phyloP scores from a whole-genome alignment of 257 asterid species.

The Scutellaria barbata region DNA sequence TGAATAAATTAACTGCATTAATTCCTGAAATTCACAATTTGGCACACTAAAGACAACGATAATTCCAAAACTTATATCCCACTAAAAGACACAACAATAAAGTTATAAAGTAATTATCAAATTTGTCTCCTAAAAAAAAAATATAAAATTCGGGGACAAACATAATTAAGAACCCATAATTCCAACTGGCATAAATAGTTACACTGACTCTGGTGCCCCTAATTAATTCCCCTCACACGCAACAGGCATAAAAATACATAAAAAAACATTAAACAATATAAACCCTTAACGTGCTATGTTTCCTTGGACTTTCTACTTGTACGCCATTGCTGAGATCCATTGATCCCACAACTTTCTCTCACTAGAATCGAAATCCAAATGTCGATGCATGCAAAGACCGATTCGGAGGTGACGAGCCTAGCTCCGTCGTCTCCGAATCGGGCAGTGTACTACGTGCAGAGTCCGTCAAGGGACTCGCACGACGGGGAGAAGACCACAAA shows the following conservation, averaged over 20 bases:
- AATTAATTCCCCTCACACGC: slow-evolving; percentile 43
- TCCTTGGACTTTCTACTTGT: slow-evolving; percentile 36
- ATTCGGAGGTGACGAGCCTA: slow-evolving; percentile 87
- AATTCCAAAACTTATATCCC: not conserved
- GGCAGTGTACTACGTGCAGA: slow-evolving; percentile 89
- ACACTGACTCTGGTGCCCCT: slow-evolving; percentile 26
- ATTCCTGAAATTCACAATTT: slow-evolving; percentile 9
- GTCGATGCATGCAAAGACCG: slow-evolving; percentile 84
- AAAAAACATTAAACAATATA: slow-evolving; percentile 34
- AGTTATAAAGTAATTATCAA: not conserved
- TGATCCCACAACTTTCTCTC: slow-evolving; percentile 13
- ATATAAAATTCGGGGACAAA: slow-evolving; percentile 19
- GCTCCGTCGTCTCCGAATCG: slow-evolving; percentile 89
- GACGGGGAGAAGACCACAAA: slow-evolving; percentile 95
- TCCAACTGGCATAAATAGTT: slow-evolving; percentile 42
- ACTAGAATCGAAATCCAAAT: slow-evolving; percentile 6
- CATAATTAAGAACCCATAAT: slow-evolving; percentile 27
- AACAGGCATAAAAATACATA: slow-evolving; percentile 4
- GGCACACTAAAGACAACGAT: slow-evolving; percentile 7
- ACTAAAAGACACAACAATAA: slow-evolving; percentile 1
- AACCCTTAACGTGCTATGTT: slow-evolving; percentile 46
- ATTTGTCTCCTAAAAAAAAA: not conserved
- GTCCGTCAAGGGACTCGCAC: slow-evolving; percentile 94
- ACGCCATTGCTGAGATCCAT: slow-evolving; percentile 34
- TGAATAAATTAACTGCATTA: slow-evolving; percentile 1